Evolutionary conservation across 257 asterid species (phyloP), one percentile per base, ranked within the genome.

Genomic region (Solanum virginianum): DNA sequence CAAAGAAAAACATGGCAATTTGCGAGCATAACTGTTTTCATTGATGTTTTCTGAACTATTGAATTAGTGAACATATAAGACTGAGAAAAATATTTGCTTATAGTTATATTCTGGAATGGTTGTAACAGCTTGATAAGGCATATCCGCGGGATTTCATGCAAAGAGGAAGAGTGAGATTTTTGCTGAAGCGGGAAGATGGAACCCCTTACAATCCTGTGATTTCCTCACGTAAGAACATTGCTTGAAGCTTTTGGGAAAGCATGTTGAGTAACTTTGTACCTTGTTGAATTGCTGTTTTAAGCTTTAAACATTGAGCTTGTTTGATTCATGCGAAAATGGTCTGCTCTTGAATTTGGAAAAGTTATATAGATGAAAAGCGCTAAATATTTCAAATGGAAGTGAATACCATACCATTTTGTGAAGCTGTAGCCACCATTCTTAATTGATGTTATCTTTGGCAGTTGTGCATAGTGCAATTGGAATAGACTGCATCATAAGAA

Each of bases 121-220:
- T 39, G 75, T 60, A 15, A 51, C 86, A 96, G 98, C 88, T 87
- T 20, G 99, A 95, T 80, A 97, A 97, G 95, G 98, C 98, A 13
- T 97, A 97, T 90, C 99, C 98, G 0, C 91, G 99, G 81, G 98
- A 97, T 92, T 97, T 93, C 90, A 94, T 95, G 98, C 97, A 97
- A 93, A 88, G 95, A 80, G 99, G 99, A 88, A 93, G 99, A 87
- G 98, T 97, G 80, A 92, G 99, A 91, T 91, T 94, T 88, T 70
- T 90, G 91, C 88, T 95, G 91, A 97, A 94, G 89, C 92, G 84
- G 88, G 99, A 92, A 83, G 98, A 97, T 85, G 99, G 97, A 80
- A 91, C 88, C 87, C 89, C 90, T 24, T 90, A 29, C 89, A 97
- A 97, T 86, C 98, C 98, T 12, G 91, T 92, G 54, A 89, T 97